Conservation (phyloP, 139 green algal genomes). For the Chlamydomonas sp. region DNA sequence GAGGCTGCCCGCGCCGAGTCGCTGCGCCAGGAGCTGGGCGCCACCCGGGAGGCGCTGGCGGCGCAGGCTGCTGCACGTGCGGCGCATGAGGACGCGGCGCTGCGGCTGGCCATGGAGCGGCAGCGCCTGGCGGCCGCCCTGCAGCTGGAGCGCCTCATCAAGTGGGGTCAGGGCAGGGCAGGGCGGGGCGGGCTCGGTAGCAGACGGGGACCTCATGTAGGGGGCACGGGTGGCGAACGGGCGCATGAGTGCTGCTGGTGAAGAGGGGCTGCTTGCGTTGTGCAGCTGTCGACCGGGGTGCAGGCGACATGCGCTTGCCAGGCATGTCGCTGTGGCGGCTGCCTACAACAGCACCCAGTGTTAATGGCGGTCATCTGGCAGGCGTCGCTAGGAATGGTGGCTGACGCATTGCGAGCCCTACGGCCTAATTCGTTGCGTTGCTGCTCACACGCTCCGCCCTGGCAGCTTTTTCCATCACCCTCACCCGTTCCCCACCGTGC, state of each 20-base stretch:
- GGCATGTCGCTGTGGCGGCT: too few species aligned
- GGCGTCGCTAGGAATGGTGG: too few species aligned
- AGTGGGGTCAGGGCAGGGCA: constrained; percentile 7
- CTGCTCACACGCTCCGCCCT: too few species aligned
- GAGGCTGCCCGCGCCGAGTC: neutral
- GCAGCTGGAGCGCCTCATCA: constrained; percentile 49
- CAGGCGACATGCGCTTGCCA: too few species aligned
- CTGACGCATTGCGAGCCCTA: too few species aligned
- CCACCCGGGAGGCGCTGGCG: neutral
- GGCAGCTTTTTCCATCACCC: too few species aligned
- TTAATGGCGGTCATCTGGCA: too few species aligned
- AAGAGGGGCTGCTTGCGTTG: too few species aligned
- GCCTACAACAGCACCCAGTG: too few species aligned
- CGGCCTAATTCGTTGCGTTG: too few species aligned
- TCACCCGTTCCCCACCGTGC: neutral
- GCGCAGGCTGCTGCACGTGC: constrained; percentile 5
- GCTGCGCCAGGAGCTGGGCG: neutral
- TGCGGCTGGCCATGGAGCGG: constrained; percentile 16
- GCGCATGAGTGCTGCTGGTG: neutral
- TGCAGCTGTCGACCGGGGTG: too few species aligned
- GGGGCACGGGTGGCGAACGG: neutral
- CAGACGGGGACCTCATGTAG: neutral
- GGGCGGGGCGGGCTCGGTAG: neutral
- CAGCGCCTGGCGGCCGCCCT: constrained; percentile 31
- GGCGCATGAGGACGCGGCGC: constrained; percentile 1